Evolutionary conservation across 1,139 yeast genomes (phyloP).

Genomic region (Saccharomyces pastorianus): DNA sequence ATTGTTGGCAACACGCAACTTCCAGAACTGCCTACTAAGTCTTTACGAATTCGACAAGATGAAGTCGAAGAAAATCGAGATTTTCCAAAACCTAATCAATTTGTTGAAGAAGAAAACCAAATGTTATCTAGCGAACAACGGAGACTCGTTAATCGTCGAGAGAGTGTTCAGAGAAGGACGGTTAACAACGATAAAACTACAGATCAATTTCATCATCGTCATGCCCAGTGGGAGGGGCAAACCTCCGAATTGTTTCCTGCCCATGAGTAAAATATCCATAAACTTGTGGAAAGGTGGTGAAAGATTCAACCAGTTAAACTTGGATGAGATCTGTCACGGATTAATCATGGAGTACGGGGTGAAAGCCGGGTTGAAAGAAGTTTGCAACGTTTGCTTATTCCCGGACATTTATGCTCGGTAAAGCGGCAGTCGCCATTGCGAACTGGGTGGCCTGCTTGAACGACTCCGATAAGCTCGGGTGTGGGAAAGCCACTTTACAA

Average conservation of each 20-base stretch:
- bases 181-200: not conserved
- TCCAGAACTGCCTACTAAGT: not conserved
- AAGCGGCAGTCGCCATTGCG: not conserved
- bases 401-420: constrained; percentile 3
- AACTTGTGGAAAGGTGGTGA: not conserved
- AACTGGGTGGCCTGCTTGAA: not conserved
- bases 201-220: not conserved
- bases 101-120: not conserved
- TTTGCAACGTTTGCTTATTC: constrained; percentile 5
- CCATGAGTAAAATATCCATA: not conserved
- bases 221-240: not conserved
- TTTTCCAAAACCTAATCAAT: not conserved
- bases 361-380: constrained; percentile 1
- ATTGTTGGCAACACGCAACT: not conserved
- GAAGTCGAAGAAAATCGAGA: not conserved
- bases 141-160: not conserved
- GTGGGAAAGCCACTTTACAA: not conserved
- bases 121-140: not conserved
- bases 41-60: constrained; percentile 5
- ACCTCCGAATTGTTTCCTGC: not conserved
- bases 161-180: not conserved
- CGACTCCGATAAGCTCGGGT: not conserved
- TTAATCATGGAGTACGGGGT: constrained; percentile 4
- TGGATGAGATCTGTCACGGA: not conserved
- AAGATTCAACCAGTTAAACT: not conserved